Evolutionary conservation across 495 filamentous ascomycete genomes (phyloP).

Genomic region (Letharia lupina): DNA sequence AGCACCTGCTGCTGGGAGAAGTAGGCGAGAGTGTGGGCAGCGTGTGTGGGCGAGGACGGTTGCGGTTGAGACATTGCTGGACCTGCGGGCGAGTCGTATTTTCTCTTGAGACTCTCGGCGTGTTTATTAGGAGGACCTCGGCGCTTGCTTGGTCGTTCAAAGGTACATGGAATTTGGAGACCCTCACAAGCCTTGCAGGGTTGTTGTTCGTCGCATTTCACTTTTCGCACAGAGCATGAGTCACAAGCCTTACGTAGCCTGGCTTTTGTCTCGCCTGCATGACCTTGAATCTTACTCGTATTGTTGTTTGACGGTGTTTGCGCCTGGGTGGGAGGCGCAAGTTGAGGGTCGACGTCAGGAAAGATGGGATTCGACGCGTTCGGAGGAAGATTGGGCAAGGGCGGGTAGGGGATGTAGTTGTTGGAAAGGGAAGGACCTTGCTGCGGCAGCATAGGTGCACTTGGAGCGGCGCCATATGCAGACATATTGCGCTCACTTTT

Average conservation of each 20-base stretch:
- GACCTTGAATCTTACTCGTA: constrained; percentile 5
- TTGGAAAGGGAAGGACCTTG: constrained; percentile 1
- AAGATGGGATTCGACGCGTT: constrained; percentile 1
- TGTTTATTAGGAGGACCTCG: constrained; percentile 81
- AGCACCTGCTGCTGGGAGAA: constrained; percentile 35
- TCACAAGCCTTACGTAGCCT: constrained; percentile 75
- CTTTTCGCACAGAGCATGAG: constrained; percentile 75
- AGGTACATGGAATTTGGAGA: constrained; percentile 78
- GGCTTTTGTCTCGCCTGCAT: constrained; percentile 8
- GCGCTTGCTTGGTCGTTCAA: constrained; percentile 65
- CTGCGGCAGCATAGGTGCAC: constrained; percentile 11
- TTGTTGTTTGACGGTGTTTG: constrained; percentile 8
- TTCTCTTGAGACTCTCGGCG: constrained; percentile 70
- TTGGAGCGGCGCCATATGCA: constrained; percentile 11
- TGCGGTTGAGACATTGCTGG: constrained; percentile 23
- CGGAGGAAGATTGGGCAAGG: not conserved
- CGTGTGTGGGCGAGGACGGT: constrained; percentile 32
- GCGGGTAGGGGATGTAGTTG: constrained; percentile 11
- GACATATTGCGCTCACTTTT: constrained; percentile 13
- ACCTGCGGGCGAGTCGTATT: constrained; percentile 37
- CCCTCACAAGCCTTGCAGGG: constrained; percentile 73
- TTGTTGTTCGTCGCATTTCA: constrained; percentile 79
- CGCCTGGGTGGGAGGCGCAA: constrained; percentile 6
- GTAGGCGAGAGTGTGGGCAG: constrained; percentile 37
- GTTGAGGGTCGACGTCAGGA: constrained; percentile 15